These are phyloP conservation scores for Paramecium biaurelia DNA, from an alignment of 73 alveolate species.

Conservation along the genomic window DNA sequence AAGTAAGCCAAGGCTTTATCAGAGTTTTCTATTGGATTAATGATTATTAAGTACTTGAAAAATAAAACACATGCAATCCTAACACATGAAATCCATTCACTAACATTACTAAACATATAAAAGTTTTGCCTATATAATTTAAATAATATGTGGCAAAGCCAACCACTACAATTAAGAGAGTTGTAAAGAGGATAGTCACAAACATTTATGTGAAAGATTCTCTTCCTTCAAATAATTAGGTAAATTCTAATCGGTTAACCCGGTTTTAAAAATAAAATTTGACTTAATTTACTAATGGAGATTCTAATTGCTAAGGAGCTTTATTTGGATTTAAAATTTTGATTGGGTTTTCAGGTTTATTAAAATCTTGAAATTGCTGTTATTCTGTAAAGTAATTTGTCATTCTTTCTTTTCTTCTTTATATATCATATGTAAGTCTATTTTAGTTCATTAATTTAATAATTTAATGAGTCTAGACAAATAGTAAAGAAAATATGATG, in stretches of 20 bases:
- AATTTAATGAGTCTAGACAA: neutral
- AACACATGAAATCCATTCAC: constrained; percentile 31
- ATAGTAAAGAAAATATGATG: neutral
- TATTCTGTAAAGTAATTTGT: neutral
- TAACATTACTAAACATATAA: neutral
- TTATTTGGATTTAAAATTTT: neutral
- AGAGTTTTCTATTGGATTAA: neutral
- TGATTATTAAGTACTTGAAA: neutral
- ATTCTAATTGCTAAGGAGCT: constrained; percentile 8
- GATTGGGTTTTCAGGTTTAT: neutral
- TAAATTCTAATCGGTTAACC: neutral
- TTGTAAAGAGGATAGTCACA: neutral
- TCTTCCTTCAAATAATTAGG: neutral
- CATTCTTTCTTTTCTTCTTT: constrained; percentile 9
- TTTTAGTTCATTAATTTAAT: neutral
- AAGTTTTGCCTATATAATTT: constrained; percentile 2
- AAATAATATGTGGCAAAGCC: neutral
- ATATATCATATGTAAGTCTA: neutral
- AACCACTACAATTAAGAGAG: neutral
- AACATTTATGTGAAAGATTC: neutral
- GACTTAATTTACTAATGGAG: neutral
- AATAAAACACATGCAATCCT: neutral
- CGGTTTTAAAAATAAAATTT: neutral
- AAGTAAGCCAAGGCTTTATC: neutral
- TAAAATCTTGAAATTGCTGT: neutral